These are phyloP conservation scores for Xylariaceae sp. DNA, from an alignment of 2,329 filamentous ascomycete species.

Conservation along the genomic window DNA sequence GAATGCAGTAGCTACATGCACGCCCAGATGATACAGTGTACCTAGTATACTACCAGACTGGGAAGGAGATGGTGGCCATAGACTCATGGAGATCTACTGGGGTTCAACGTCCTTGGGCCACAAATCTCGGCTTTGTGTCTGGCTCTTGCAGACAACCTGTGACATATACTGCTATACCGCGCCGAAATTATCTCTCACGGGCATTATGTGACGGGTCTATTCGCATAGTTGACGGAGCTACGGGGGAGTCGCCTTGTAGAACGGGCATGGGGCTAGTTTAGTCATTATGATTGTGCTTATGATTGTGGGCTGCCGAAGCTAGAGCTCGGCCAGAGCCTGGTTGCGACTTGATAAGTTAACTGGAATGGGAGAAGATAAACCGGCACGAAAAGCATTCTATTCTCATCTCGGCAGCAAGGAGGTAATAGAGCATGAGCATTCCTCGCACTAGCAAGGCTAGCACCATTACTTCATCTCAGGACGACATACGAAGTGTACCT, in stretches of 20 bases:
- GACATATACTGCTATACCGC: constrained; percentile 11
- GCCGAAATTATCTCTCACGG: constrained; percentile 15
- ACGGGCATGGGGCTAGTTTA: constrained; percentile 12
- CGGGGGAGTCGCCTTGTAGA: not conserved
- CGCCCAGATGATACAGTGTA: no score
- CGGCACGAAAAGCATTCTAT: not conserved
- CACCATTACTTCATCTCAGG: no score
- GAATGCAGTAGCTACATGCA: no score
- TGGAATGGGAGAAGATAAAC: constrained; percentile 8
- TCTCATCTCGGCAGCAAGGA: no score
- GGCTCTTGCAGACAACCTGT: constrained; percentile 11
- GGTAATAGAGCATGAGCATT: no score
- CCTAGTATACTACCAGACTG: constrained; percentile 32
- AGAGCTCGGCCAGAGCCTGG: constrained; percentile 9
- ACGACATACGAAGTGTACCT: no score
- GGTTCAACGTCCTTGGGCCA: constrained; percentile 25
- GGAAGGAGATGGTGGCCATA: constrained; percentile 32
- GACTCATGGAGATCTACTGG: constrained; percentile 30
- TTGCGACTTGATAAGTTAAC: constrained; percentile 3
- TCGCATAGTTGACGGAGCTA: constrained; percentile 11
- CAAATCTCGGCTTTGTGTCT: constrained; percentile 10
- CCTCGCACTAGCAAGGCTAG: no score
- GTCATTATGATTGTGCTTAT: constrained; percentile 2
- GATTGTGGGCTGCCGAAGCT: not conserved
- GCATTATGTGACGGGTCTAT: constrained; percentile 17